A percentile compares a stretch with the other conserved stretches of the same genome.
These are phyloP conservation scores for Colletotrichum chlorophyti DNA, from an alignment of 2,329 filamentous ascomycete species.

Conservation along the genomic window DNA sequence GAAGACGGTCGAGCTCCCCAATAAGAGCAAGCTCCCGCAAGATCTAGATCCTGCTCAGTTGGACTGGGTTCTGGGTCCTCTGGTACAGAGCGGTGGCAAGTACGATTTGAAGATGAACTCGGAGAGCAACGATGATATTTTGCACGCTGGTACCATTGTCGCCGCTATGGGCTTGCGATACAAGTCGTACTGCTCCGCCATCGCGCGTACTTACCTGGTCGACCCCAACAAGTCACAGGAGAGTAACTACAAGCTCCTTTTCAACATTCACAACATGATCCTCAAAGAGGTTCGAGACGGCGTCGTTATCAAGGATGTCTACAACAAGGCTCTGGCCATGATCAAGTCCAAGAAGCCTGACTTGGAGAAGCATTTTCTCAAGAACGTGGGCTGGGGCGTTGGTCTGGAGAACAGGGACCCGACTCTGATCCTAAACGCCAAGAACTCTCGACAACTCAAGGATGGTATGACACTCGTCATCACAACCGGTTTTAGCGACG, in stretches of 20 bases:
- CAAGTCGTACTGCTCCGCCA: conserved; percentile 92
- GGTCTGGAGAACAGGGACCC: conserved; percentile 90
- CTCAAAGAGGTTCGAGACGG: conserved; percentile 92
- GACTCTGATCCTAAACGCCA: conserved; percentile 84
- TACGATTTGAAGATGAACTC: conserved; percentile 87
- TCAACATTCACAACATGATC: conserved; percentile 85
- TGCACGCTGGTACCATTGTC: conserved; percentile 93
- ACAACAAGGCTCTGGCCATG: conserved; percentile 81
- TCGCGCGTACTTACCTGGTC: conserved; percentile 93
- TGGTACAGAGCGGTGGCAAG: conserved; percentile 93
- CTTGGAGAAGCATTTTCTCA: conserved; percentile 91
- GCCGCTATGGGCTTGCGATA: conserved; percentile 92
- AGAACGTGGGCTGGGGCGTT: conserved; percentile 90
- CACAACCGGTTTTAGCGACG: conserved; percentile 87
- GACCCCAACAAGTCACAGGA: conserved; percentile 97
- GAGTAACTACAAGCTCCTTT: conserved; percentile 88
- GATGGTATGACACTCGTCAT: conserved; percentile 97
- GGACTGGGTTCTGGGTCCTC: conserved; percentile 91
- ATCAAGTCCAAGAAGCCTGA: conserved; percentile 93
- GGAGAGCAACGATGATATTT: conserved; percentile 79
- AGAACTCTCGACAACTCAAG: conserved; percentile 83
- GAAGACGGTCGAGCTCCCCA: conserved; percentile 75
- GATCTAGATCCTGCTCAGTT: conserved; percentile 89
- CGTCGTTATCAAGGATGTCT: conserved; percentile 85
- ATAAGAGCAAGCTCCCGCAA: conserved; percentile 77